phyloP scores from a whole-genome alignment of 164 flowering plant genomes.

The Kalanchoe fedtschenkoi region DNA sequence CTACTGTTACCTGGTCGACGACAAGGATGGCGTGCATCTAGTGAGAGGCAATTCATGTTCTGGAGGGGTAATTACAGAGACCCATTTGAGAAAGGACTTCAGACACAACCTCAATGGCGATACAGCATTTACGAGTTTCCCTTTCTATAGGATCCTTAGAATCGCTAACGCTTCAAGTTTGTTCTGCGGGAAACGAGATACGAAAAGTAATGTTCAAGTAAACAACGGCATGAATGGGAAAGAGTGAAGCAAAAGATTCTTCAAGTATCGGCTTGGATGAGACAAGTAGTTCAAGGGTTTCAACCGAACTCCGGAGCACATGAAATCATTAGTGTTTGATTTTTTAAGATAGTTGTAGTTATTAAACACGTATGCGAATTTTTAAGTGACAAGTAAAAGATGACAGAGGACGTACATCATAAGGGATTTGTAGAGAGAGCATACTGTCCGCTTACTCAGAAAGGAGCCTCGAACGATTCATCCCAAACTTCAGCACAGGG shows the following conservation, averaged over 20 bases:
- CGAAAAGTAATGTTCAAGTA: too few relatives aligned
- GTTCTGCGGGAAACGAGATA: too few relatives aligned
- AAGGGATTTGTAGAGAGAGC: neutral
- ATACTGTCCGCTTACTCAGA: conserved; percentile 15
- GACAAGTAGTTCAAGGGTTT: neutral
- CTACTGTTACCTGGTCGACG: neutral
- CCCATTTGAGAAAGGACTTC: conserved; percentile 18
- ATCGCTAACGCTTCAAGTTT: too few relatives aligned
- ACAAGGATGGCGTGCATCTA: conserved; percentile 1
- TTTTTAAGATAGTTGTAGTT: too few relatives aligned
- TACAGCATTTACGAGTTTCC: too few relatives aligned
- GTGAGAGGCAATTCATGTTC: neutral
- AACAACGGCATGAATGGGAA: neutral
- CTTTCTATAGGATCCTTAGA: too few relatives aligned
- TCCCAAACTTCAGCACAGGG: conserved; percentile 82
- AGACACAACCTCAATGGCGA: too few relatives aligned
- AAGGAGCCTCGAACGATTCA: conserved; percentile 92
- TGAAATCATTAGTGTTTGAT: too few relatives aligned
- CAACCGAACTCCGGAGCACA: neutral
- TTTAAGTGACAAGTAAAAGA: too few relatives aligned
- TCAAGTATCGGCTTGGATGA: neutral
- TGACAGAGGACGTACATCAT: neutral
- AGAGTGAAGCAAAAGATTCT: neutral
- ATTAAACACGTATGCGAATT: too few relatives aligned
- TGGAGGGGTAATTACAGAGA: too few relatives aligned